Percentiles rank a stretch among this genome's conserved stretches.
These are phyloP conservation scores for Phytopythium cucurbitacearum DNA, from an alignment of 352 stramenopile species.

Conservation along the genomic window DNA sequence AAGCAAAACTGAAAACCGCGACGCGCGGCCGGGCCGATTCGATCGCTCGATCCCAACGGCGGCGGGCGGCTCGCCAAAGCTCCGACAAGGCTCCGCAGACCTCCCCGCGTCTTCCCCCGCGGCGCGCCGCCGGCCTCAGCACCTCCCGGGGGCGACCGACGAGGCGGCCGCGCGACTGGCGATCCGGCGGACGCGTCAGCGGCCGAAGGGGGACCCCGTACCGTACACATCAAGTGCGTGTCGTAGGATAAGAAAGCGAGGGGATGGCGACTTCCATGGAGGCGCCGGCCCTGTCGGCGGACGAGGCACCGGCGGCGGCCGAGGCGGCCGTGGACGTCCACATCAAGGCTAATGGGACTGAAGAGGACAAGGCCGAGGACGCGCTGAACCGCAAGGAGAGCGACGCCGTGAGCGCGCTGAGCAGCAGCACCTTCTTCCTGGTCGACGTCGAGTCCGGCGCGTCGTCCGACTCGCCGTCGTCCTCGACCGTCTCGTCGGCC, in stretches of 20 bases:
- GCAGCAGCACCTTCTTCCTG: slow-evolving; percentile 5
- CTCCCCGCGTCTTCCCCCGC: too few species aligned
- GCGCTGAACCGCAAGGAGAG: neutral
- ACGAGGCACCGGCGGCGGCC: neutral
- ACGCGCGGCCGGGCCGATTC: neutral
- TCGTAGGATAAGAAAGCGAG: neutral
- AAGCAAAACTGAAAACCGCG: slow-evolving; percentile 6
- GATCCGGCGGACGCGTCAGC: neutral
- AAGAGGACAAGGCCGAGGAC: too few species aligned
- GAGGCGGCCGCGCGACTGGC: neutral
- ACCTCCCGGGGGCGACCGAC: too few species aligned
- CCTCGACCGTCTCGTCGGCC: slow-evolving; percentile 31
- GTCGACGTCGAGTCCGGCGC: slow-evolving; percentile 11
- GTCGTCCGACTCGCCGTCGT: slow-evolving; percentile 27
- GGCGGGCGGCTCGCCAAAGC: too few species aligned
- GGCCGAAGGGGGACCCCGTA: neutral
- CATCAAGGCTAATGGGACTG: too few species aligned
- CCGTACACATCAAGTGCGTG: too few species aligned
- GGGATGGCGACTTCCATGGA: too few species aligned
- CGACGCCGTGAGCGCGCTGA: slow-evolving; percentile 4
- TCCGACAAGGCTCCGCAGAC: too few species aligned
- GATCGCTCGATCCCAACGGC: too few species aligned
- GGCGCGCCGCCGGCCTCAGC: too few species aligned
- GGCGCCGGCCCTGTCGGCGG: neutral
- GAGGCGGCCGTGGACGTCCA: too few species aligned